These are phyloP conservation scores for Termitomyces sp. DNA, from an alignment of 768 basidiomycete genomes.

Conservation along the genomic window DNA sequence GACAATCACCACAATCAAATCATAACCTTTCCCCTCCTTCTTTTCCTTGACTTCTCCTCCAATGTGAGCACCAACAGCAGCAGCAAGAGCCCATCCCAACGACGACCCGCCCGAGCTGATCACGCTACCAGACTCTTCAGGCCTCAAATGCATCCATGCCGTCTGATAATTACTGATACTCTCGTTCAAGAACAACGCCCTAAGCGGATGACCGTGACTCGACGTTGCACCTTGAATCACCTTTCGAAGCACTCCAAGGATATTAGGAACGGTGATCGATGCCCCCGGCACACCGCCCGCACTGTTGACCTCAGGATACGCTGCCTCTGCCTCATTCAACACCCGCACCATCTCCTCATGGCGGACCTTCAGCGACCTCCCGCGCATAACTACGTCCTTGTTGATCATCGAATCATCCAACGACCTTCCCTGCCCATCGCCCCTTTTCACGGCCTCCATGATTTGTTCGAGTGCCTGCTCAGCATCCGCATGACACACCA, in stretches of 20 bases:
- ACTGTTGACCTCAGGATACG: constrained; percentile 9
- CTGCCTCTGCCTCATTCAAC: constrained; percentile 26
- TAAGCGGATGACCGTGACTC: constrained; percentile 28
- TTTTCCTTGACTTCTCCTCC: constrained; percentile 27
- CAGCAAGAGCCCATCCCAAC: constrained; percentile 65
- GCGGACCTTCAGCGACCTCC: constrained; percentile 10
- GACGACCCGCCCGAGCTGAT: constrained; percentile 58
- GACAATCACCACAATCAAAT: constrained; percentile 54
- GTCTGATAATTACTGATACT: constrained; percentile 49
- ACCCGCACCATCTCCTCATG: constrained; percentile 18
- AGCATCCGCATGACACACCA: constrained; percentile 54
- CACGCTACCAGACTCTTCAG: constrained; percentile 43
- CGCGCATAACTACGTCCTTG: constrained; percentile 12
- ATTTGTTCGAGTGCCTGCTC: constrained; percentile 48
- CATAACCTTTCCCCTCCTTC: constrained; percentile 25
- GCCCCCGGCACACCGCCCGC: constrained; percentile 10
- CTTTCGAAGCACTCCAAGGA: constrained; percentile 43
- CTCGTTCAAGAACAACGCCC: constrained; percentile 54
- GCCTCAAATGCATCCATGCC: constrained; percentile 55
- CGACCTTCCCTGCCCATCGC: constrained; percentile 13
- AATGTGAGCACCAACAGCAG: constrained; percentile 52
- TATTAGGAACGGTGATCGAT: constrained; percentile 36
- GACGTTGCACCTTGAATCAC: constrained; percentile 30
- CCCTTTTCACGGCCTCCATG: constrained; percentile 25
- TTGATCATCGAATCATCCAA: constrained; percentile 4